Percentiles rank a stretch among this genome's conserved stretches.
These are phyloP conservation scores for Huiozyma naganishii DNA, from an alignment of 805 yeast species.

Conservation along the genomic window DNA sequence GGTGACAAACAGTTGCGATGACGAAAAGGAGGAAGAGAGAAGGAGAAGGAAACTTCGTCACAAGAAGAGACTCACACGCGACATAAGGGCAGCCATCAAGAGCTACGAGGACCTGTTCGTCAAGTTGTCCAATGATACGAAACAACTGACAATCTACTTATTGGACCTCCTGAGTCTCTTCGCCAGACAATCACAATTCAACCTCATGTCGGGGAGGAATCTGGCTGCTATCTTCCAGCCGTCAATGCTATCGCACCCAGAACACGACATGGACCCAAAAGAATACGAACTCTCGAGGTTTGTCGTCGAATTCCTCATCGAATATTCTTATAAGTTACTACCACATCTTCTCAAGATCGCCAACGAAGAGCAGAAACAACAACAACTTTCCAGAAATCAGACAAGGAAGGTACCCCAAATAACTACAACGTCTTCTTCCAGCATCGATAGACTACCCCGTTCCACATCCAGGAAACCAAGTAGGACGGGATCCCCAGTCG, in stretches of 20 bases:
- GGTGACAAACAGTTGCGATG: slow-evolving; percentile 5
- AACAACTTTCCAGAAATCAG: background rate
- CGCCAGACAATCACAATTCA: slow-evolving; percentile 62
- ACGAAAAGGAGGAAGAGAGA: slow-evolving; percentile 12
- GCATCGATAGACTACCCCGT: background rate
- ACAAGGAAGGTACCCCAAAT: background rate
- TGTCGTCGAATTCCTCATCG: slow-evolving; percentile 81
- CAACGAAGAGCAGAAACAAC: slow-evolving; percentile 13
- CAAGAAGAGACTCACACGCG: slow-evolving; percentile 49
- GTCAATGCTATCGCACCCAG: slow-evolving; percentile 84
- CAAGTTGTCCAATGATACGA: slow-evolving; percentile 62
- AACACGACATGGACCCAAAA: slow-evolving; percentile 83
- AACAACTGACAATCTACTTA: slow-evolving; percentile 75
- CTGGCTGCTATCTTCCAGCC: slow-evolving; percentile 96
- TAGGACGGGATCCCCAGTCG: background rate
- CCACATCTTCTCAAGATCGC: slow-evolving; percentile 38
- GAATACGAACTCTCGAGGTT: slow-evolving; percentile 81
- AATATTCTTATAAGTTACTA: slow-evolving; percentile 68
- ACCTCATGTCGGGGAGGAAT: slow-evolving; percentile 86
- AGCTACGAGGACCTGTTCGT: slow-evolving; percentile 63
- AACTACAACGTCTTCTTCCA: background rate
- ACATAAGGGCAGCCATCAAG: slow-evolving; percentile 55
- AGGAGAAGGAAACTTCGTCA: slow-evolving; percentile 35
- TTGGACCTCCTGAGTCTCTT: slow-evolving; percentile 81
- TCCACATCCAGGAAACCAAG: background rate